Conservation (phyloP, 495 filamentous ascomycete species). For the Eremomyces bilateralis region DNA sequence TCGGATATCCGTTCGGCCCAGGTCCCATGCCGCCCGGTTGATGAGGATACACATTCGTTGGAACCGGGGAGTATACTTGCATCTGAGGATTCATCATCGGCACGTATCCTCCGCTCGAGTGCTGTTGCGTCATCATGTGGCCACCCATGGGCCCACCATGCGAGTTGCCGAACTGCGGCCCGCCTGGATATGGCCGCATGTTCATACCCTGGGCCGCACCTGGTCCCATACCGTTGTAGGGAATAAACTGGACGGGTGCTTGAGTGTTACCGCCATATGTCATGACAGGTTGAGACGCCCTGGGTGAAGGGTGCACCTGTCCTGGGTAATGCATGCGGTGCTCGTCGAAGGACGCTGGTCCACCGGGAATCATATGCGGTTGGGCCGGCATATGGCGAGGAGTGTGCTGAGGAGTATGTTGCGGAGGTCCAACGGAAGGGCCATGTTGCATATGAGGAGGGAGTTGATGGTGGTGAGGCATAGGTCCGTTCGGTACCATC, state of each 20-base stretch:
- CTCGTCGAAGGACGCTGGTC: constrained; percentile 49
- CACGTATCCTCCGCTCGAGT: constrained; percentile 20
- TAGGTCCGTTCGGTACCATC: constrained; percentile 31
- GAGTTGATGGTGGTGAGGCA: constrained; percentile 60
- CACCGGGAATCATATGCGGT: constrained; percentile 21
- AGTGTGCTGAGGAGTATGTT: constrained; percentile 15
- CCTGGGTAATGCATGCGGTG: constrained; percentile 76
- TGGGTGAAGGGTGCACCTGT: constrained; percentile 56
- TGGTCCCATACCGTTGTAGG: constrained; percentile 42
- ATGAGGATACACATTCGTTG: constrained; percentile 40
- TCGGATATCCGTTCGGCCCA: constrained; percentile 52
- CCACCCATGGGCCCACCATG: constrained; percentile 43
- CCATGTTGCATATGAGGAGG: constrained; percentile 25
- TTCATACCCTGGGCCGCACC: constrained; percentile 7
- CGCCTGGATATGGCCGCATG: constrained; percentile 12
- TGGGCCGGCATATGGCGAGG: constrained; percentile 16
- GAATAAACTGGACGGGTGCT: constrained; percentile 10
- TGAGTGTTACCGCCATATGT: too few relatives aligned
- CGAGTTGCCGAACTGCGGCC: constrained; percentile 38
- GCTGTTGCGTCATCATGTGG: constrained; percentile 65
- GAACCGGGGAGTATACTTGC: constrained; percentile 51
- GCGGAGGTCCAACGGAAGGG: constrained; percentile 11
- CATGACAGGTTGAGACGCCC: constrained; percentile 21
- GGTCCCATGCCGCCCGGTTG: constrained; percentile 15
- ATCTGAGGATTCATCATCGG: constrained; percentile 40